phyloP scores from a whole-genome alignment of 1,139 yeast species.

The Pichia cactophila region DNA sequence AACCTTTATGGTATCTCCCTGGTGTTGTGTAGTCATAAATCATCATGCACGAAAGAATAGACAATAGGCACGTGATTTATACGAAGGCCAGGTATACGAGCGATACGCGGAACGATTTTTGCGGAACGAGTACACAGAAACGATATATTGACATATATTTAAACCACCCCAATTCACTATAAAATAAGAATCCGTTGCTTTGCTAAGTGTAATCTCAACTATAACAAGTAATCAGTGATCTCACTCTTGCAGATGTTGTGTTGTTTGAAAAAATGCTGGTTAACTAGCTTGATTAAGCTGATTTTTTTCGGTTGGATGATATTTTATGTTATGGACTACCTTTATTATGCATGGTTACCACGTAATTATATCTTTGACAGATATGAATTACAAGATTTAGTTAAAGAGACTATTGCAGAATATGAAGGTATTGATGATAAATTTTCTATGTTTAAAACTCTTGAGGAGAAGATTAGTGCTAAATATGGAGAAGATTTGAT shows the following conservation, averaged over 20 bases:
- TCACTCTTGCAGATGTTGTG: slow-evolving; percentile 1
- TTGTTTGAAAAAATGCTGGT: slow-evolving; percentile 5
- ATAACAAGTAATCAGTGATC: background rate
- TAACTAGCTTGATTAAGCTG: slow-evolving; percentile 12
- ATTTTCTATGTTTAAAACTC: slow-evolving; percentile 51
- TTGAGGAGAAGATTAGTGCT: slow-evolving; percentile 51
- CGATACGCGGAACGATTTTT: no score
- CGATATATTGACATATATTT: no score
- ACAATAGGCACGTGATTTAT: no score
- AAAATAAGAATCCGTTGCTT: no score
- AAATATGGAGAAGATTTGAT: slow-evolving; percentile 58
- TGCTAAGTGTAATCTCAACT: no score
- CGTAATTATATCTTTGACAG: slow-evolving; percentile 47
- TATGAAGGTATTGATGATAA: slow-evolving; percentile 45
- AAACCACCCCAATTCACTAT: no score
- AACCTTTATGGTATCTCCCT: no score
- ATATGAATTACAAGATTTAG: slow-evolving; percentile 39
- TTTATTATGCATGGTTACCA: slow-evolving; percentile 65
- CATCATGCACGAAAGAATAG: no score
- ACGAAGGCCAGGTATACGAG: no score
- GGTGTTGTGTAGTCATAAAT: no score
- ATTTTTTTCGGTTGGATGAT: slow-evolving; percentile 23
- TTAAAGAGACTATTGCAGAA: slow-evolving; percentile 43
- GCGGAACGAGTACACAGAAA: no score
- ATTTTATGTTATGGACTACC: slow-evolving; percentile 33